Conservation (phyloP, 2,329 filamentous ascomycete genomes). For the Venturia asperata region DNA sequence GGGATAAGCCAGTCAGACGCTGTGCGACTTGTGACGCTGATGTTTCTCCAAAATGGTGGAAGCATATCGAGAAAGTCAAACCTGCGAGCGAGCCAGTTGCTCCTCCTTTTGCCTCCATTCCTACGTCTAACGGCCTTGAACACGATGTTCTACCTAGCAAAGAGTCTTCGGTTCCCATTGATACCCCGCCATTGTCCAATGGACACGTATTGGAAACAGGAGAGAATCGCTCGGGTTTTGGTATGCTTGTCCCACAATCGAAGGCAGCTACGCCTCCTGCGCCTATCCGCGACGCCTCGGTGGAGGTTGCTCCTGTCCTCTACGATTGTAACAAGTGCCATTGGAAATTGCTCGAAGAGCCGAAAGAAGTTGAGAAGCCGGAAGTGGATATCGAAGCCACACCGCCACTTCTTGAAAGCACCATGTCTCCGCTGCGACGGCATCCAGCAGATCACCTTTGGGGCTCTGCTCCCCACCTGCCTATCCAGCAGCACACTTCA, state of each 20-base stretch:
- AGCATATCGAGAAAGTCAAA: conserved; percentile 25
- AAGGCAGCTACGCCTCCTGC: conserved; percentile 24
- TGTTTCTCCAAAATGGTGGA: conserved; percentile 58
- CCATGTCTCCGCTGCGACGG: conserved; percentile 24
- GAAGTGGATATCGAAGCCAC: conserved; percentile 24
- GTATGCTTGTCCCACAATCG: conserved; percentile 24
- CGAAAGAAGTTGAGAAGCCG: conserved; percentile 25
- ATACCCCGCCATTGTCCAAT: conserved; percentile 9
- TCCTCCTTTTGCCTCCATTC: neutral
- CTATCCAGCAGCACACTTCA: conserved; percentile 3
- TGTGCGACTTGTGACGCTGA: conserved; percentile 49
- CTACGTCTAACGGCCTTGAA: conserved; percentile 13
- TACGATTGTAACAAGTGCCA: conserved; percentile 46
- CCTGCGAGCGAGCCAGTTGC: conserved; percentile 22
- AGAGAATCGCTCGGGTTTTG: neutral
- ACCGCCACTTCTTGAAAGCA: conserved; percentile 23
- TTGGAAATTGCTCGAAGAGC: conserved; percentile 37
- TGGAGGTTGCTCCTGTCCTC: conserved; percentile 23
- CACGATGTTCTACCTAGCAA: neutral
- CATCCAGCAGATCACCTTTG: neutral
- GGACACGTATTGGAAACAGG: neutral
- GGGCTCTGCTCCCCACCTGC: neutral
- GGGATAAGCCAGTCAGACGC: conserved; percentile 29
- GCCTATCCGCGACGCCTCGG: conserved; percentile 17
- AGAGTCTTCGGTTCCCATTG: neutral